Conservation (phyloP, 1,284 basidiomycete genomes). For the Malassezia psittaci region DNA sequence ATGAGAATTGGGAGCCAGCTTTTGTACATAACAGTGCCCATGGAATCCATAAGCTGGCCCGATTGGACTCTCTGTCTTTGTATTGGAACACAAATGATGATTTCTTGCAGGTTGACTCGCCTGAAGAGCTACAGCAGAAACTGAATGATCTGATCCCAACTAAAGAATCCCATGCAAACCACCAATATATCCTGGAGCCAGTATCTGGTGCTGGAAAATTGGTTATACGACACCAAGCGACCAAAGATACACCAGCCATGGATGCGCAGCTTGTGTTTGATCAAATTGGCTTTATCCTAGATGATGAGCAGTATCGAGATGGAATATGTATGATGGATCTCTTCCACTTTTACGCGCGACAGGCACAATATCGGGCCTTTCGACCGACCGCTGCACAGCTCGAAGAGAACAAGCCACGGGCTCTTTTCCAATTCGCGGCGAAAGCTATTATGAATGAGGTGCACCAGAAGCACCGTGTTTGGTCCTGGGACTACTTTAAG, state of each 20-base stretch:
- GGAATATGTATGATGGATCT: conserved; percentile 87
- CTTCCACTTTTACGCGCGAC: conserved; percentile 89
- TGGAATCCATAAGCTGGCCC: conserved; percentile 85
- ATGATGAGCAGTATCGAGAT: conserved; percentile 91
- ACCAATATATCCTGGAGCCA: conserved; percentile 92
- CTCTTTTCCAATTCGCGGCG: conserved; percentile 70
- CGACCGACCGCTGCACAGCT: conserved; percentile 61
- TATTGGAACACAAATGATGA: conserved; percentile 92
- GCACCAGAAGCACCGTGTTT: conserved; percentile 69
- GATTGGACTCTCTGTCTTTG: conserved; percentile 73
- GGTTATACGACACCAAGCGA: conserved; percentile 64
- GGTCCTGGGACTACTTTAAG: conserved; percentile 86
- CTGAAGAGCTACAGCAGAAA: conserved; percentile 62
- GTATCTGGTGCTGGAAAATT: conserved; percentile 89
- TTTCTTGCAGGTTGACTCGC: conserved; percentile 61
- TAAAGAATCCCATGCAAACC: conserved; percentile 48
- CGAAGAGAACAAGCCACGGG: conserved; percentile 59
- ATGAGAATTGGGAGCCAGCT: conserved; percentile 80
- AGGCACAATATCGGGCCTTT: conserved; percentile 60
- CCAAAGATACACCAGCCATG: conserved; percentile 62
- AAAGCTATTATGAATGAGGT: conserved; percentile 75
- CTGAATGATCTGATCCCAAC: conserved; percentile 61
- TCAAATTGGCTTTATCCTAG: conserved; percentile 83
- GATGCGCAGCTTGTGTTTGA: conserved; percentile 85
- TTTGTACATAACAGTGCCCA: conserved; percentile 85